Evolutionary conservation across 805 yeast genomes (phyloP).

Genomic region (Barnettozyma californica): DNA sequence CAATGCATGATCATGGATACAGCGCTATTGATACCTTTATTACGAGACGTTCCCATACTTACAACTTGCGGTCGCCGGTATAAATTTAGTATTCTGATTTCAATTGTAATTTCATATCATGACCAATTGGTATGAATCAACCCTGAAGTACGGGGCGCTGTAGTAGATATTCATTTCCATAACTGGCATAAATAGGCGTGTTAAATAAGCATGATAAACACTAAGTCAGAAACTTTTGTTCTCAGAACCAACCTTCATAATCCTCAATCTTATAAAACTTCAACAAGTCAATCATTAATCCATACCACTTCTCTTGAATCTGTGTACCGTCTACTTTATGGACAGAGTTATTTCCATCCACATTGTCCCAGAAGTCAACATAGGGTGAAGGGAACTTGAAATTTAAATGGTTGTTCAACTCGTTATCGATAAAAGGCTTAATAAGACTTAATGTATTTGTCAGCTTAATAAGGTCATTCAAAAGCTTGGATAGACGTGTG

Average conservation of each 20-base stretch:
- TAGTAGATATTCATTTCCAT: not conserved
- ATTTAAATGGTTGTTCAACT: constrained; percentile 21
- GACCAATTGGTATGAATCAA: too few relatives aligned
- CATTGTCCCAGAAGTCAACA: constrained; percentile 20
- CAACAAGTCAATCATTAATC: constrained; percentile 21
- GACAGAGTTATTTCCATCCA: constrained; percentile 7
- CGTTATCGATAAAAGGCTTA: constrained; percentile 25
- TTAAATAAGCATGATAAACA: not conserved
- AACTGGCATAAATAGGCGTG: not conserved
- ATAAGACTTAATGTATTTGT: constrained; percentile 23
- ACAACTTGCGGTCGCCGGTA: too few relatives aligned
- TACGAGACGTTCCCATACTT: too few relatives aligned
- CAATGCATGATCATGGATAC: too few relatives aligned
- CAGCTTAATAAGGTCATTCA: constrained; percentile 24
- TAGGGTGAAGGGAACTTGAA: constrained; percentile 18
- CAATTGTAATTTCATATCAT: too few relatives aligned
- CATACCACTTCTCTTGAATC: constrained; percentile 17
- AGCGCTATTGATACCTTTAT: too few relatives aligned
- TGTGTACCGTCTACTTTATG: not conserved
- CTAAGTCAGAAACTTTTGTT: not conserved
- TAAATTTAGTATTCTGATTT: too few relatives aligned
- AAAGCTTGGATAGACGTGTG: constrained; percentile 18
- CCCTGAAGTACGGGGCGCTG: too few relatives aligned
- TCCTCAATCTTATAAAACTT: constrained; percentile 18
- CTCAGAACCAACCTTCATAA: constrained; percentile 25